These are phyloP conservation scores for Aquanectria penicillioides DNA, from an alignment of 2,329 filamentous ascomycete species.

Conservation along the genomic window DNA sequence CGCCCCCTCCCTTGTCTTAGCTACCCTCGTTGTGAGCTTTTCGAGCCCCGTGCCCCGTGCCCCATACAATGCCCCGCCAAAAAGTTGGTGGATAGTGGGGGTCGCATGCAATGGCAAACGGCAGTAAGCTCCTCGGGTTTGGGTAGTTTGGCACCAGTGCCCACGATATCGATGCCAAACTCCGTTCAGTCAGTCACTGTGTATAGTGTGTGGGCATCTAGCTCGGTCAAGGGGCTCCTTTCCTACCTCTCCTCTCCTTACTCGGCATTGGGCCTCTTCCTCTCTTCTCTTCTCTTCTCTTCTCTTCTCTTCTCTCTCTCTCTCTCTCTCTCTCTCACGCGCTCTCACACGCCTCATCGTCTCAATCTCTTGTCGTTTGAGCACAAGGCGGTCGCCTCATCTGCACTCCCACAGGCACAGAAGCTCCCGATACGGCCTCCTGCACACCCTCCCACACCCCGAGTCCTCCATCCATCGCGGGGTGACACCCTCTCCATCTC, in stretches of 20 bases:
- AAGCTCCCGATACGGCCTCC: neutral
- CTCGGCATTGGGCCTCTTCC: too few species aligned
- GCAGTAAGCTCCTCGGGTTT: conserved; percentile 14
- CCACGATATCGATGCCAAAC: conserved; percentile 5
- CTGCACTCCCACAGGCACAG: conserved; percentile 11
- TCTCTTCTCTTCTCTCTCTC: neutral
- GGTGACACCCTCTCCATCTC: conserved; percentile 35
- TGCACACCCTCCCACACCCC: conserved; percentile 30
- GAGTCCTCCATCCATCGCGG: conserved; percentile 30
- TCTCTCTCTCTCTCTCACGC: neutral
- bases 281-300: neutral
- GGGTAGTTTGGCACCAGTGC: neutral
- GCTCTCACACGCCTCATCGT: neutral
- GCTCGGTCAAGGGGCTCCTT: conserved; percentile 2
- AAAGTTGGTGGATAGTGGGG: conserved; percentile 35
- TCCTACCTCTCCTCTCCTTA: too few species aligned
- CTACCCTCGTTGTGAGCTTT: conserved; percentile 22
- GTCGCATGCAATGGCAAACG: conserved; percentile 26
- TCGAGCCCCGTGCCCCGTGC: conserved; percentile 22
- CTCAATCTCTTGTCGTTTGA: neutral
- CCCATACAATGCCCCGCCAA: conserved; percentile 30
- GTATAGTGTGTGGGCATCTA: conserved; percentile 14
- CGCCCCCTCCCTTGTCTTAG: conserved; percentile 18
- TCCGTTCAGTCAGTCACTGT: too few species aligned
- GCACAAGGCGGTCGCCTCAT: conserved; percentile 12